Conservation (phyloP, 169 alveolate species). For the Plasmodium billcollinsi region DNA sequence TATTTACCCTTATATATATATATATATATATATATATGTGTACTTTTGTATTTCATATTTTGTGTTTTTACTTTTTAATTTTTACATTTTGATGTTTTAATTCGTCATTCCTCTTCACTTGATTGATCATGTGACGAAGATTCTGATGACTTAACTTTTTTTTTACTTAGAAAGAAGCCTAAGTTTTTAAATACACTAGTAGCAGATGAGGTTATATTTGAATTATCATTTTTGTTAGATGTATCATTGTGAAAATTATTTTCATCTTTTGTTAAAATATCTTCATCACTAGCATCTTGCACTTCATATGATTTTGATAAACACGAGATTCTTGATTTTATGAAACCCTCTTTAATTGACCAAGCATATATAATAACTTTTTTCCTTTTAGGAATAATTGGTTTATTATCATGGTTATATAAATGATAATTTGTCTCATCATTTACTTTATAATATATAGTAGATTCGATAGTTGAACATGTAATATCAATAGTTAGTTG, state of each 20-base stretch:
- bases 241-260: neutral
- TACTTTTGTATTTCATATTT: neutral
- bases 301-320: slow-evolving; percentile 67
- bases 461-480: slow-evolving; percentile 46
- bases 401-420: slow-evolving; percentile 44
- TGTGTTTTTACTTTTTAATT: neutral
- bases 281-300: slow-evolving; percentile 15
- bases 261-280: neutral
- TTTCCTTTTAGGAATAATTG: slow-evolving; percentile 37
- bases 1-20: too few relatives aligned
- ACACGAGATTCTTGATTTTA: slow-evolving; percentile 64
- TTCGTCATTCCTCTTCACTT: slow-evolving; percentile 19
- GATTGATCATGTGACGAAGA: slow-evolving; percentile 58
- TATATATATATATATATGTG: too few relatives aligned
- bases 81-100: neutral
- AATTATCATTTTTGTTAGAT: slow-evolving; percentile 1
- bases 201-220: slow-evolving; percentile 13
- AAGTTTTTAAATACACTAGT: slow-evolving; percentile 67
- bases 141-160: slow-evolving; percentile 15
- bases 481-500: slow-evolving; percentile 30
- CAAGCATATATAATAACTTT: slow-evolving; percentile 60
- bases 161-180: slow-evolving; percentile 57
- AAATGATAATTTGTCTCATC: slow-evolving; percentile 41
- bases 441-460: slow-evolving; percentile 37
- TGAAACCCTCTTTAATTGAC: slow-evolving; percentile 51